These are phyloP conservation scores for Xylaria multiplex DNA, from an alignment of 2,329 filamentous ascomycete genomes.

Conservation along the genomic window DNA sequence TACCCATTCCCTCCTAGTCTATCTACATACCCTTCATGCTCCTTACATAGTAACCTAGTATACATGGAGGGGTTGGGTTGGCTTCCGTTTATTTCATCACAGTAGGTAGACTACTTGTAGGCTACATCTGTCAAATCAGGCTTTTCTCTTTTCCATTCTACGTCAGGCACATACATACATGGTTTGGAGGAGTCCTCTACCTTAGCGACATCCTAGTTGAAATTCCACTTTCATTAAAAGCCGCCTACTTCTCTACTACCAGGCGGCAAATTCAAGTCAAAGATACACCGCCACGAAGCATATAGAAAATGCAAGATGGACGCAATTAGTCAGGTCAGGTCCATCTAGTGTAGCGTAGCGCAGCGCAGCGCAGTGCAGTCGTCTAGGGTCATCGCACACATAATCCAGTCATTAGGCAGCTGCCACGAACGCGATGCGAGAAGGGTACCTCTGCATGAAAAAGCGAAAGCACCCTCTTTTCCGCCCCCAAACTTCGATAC, in stretches of 20 bases:
- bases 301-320: background rate
- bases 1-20: background rate
- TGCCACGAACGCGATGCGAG: slow-evolving; percentile 5
- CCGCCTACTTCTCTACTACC: background rate
- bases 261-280: background rate
- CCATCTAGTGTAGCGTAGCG: too few relatives aligned
- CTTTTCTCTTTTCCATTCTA: background rate
- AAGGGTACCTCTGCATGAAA: slow-evolving; percentile 21
- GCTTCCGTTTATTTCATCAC: background rate
- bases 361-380: too few relatives aligned
- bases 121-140: background rate
- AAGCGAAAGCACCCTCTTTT: background rate
- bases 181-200: background rate
- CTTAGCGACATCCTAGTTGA: background rate
- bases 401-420: slow-evolving; percentile 22
- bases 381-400: background rate
- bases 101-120: too few relatives aligned
- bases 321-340: background rate
- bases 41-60: too few relatives aligned
- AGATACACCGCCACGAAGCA: slow-evolving; percentile 1
- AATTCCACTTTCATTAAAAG: slow-evolving; percentile 4
- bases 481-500: background rate
- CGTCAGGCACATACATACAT: slow-evolving; percentile 8
- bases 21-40: background rate
- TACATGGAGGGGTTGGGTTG: slow-evolving; percentile 24